Percentiles rank a stretch among this genome's conserved stretches.
Conservation (phyloP, 2,329 filamentous ascomycete genomes). For the Colletotrichum sp. region DNA sequence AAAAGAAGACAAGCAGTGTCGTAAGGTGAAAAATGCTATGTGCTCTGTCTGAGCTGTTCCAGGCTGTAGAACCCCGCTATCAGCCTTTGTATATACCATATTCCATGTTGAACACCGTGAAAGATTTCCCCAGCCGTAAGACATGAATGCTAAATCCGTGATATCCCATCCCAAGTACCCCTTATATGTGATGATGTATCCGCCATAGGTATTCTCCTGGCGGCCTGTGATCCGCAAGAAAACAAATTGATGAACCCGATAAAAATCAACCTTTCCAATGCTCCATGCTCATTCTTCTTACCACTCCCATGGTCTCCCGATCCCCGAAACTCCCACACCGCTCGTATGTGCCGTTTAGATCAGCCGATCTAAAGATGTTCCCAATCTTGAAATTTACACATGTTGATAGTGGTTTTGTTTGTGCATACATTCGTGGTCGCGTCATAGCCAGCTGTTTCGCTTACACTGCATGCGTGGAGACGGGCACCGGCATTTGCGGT, state of each 20-base stretch:
- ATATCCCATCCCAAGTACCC: background rate
- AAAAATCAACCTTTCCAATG: background rate
- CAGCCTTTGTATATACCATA: constrained; percentile 2
- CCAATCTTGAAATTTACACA: background rate
- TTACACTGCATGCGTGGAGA: constrained; percentile 18
- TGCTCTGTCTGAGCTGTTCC: constrained; percentile 10
- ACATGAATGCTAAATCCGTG: background rate
- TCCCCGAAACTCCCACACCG: background rate
- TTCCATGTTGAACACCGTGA: background rate
- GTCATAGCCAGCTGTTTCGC: constrained; percentile 12
- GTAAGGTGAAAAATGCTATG: background rate
- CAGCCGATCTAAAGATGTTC: background rate
- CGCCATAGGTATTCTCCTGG: background rate
- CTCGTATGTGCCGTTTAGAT: background rate
- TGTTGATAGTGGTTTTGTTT: background rate
- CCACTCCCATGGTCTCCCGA: background rate
- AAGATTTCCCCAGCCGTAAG: background rate
- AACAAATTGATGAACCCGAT: background rate
- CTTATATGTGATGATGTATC: background rate
- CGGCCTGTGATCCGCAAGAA: background rate
- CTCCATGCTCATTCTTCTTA: background rate
- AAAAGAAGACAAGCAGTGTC: background rate
- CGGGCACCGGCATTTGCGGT: constrained; percentile 28
- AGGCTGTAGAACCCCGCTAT: constrained; percentile 20
- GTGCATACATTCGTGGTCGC: background rate